Base-by-base conservation (phyloP, 2,329 filamentous ascomycete genomes). In the Endoconidiophora laricicola region DNA sequence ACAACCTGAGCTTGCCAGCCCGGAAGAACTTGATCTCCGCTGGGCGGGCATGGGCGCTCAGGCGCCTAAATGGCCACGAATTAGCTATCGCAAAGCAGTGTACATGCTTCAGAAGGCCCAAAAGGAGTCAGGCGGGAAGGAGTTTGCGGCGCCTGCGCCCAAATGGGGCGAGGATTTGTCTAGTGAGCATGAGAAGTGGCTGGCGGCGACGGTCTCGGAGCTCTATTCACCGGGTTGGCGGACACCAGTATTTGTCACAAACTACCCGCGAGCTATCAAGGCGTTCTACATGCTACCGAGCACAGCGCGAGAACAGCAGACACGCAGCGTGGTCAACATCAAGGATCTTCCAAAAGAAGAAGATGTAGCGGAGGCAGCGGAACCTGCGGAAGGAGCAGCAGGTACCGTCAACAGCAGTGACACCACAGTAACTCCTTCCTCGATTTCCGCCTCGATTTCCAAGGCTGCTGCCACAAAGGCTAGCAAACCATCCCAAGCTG, bases 101-200 rank as follows among this genome's bases (percentile, higher is more conserved):
- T 64, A 78, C 40, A 62, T 77, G 26, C 73, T 98, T 16, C 66
- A 79, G 58, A 63, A 73, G 24, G 75, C 81, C 14, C 68, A 73
- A 42, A 36, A 37, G 16, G 49, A 47, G 22, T 16, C 33, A 2
- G 43, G 40, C 29, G n/a, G 23, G 10, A 61, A 69, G 29, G 62
- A 70, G 5, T 95, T 96, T 58, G 69, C 77, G 46, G 76, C 82
- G 60, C 46, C 37, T 23, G 65, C 69, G 44, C 85, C 86, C 3
- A 67, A 68, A 2, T 91, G 86, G 79, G 76, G 79, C 33, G 68
- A 70, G 24, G 84, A 84, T 18, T 72, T 98, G 26, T 85, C 91
- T 59, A 82, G 88, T 1, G 90, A 96, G 63, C 91, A 98, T 66
- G 91, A 98, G 66, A 86, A 79, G 61, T 94, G 80, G 62, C 73